Evolutionary conservation across 2,329 filamentous ascomycete species (phyloP).

Genomic region (Rhynchosporium agropyri): DNA sequence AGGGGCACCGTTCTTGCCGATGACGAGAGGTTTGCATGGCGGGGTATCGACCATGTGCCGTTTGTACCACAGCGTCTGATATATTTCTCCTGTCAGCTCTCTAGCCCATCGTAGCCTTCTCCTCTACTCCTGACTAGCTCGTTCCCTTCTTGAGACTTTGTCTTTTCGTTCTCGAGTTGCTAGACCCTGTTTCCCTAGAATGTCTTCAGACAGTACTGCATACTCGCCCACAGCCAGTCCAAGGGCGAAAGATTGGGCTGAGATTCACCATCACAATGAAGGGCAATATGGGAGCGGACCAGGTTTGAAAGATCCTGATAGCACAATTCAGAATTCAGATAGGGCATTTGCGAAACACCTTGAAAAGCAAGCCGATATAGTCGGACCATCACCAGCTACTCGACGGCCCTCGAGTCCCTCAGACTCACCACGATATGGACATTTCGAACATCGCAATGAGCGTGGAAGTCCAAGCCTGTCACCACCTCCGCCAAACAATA

Average conservation of each 20-base stretch:
- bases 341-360: slow-evolving; percentile 23
- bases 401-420: slow-evolving; percentile 13
- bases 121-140: background rate
- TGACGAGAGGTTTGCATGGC: slow-evolving; percentile 11
- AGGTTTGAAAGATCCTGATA: slow-evolving; percentile 28
- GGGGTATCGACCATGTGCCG: background rate
- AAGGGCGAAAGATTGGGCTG: slow-evolving; percentile 23
- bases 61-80: background rate
- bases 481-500: background rate
- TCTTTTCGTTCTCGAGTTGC: background rate
- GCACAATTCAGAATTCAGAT: slow-evolving; percentile 31
- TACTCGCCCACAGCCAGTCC: slow-evolving; percentile 25
- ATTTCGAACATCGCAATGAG: slow-evolving; percentile 27
- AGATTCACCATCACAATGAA: slow-evolving; percentile 11
- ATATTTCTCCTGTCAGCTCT: background rate
- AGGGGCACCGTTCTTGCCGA: slow-evolving; percentile 5
- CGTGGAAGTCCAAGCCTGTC: slow-evolving; percentile 19
- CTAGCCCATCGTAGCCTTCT: background rate
- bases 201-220: slow-evolving; percentile 20
- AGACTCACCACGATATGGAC: slow-evolving; percentile 19
- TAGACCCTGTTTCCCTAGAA: background rate
- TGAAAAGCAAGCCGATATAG: slow-evolving; percentile 26
- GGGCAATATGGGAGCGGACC: slow-evolving; percentile 29
- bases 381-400: slow-evolving; percentile 27
- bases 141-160: too few relatives aligned